Percentiles rank a stretch among this genome's conserved stretches.
Evolutionary conservation across 2,329 filamentous ascomycete genomes (phyloP).

Genomic region (Colletotrichum musicola): DNA sequence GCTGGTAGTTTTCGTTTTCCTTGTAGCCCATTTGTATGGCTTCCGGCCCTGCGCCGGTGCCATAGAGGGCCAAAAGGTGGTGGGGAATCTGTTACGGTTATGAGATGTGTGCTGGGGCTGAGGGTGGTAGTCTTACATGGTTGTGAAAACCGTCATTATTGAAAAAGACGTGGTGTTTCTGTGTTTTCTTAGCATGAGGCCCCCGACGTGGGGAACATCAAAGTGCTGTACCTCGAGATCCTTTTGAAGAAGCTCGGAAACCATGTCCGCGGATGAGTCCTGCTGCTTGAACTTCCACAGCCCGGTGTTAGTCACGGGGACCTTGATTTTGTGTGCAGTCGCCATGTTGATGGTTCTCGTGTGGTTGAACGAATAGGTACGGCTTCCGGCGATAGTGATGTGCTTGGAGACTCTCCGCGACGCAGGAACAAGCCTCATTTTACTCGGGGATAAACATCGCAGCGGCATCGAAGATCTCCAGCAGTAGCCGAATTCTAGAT

Average conservation of each 20-base stretch:
- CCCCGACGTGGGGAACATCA: not conserved
- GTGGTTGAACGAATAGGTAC: not conserved
- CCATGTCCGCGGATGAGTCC: slow-evolving; percentile 70
- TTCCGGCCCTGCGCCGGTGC: slow-evolving; percentile 74
- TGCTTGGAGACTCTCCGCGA: slow-evolving; percentile 12
- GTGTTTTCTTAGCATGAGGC: slow-evolving; percentile 4
- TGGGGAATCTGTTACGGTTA: slow-evolving; percentile 69
- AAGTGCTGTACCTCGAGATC: slow-evolving; percentile 70
- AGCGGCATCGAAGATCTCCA: not conserved
- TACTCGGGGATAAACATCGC: slow-evolving; percentile 1
- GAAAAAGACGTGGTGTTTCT: slow-evolving; percentile 83
- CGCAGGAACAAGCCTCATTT: slow-evolving; percentile 17
- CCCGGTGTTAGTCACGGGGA: slow-evolving; percentile 63
- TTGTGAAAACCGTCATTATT: slow-evolving; percentile 83
- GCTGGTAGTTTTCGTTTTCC: slow-evolving; percentile 76
- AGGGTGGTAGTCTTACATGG: slow-evolving; percentile 65
- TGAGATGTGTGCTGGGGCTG: not conserved
- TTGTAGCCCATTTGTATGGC: slow-evolving; percentile 75
- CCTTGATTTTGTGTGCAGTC: slow-evolving; percentile 60
- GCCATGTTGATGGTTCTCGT: slow-evolving; percentile 53
- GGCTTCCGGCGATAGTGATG: not conserved
- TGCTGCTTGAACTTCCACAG: slow-evolving; percentile 62
- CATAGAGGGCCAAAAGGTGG: slow-evolving; percentile 81
- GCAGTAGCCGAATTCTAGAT: slow-evolving; percentile 6
- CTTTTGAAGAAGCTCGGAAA: slow-evolving; percentile 78